A percentile compares a stretch with the other conserved stretches of the same genome.
These are phyloP conservation scores for Eutrema japonicum DNA, from an alignment of 345 rosid genomes.

Conservation along the genomic window DNA sequence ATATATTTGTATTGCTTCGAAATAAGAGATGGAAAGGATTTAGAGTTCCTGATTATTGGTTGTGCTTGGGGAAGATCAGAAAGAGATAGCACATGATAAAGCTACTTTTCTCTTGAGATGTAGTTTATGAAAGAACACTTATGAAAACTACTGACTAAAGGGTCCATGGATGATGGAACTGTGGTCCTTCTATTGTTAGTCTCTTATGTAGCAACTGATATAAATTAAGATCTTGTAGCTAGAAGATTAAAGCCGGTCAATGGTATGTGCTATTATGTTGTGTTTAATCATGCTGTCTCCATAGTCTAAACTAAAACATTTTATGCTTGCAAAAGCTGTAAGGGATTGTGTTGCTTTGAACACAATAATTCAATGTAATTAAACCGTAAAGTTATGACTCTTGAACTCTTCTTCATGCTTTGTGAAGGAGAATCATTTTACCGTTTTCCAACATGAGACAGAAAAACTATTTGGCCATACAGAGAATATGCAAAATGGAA, in stretches of 20 bases:
- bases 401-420: not conserved
- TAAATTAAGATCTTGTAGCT: constrained; percentile 5
- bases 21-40: not conserved
- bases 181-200: constrained; percentile 26
- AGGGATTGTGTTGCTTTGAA: constrained; percentile 10
- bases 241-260: constrained; percentile 1
- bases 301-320: not conserved
- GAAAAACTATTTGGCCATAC: not conserved
- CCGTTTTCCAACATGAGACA: not conserved
- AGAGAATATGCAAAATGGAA: not conserved
- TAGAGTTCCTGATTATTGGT: not conserved
- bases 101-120: constrained; percentile 12
- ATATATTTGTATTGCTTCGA: not conserved
- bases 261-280: constrained; percentile 2
- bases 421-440: constrained; percentile 11
- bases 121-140: constrained; percentile 12
- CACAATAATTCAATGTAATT: constrained; percentile 2
- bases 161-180: constrained; percentile 25
- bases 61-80: constrained; percentile 1
- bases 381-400: not conserved
- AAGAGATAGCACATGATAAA: constrained; percentile 25
- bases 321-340: not conserved
- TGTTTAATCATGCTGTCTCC: constrained; percentile 21
- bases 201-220: not conserved
- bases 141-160: constrained; percentile 22